These are phyloP conservation scores for Phylloporus scabripes DNA, from an alignment of 768 basidiomycete genomes.

Conservation along the genomic window DNA sequence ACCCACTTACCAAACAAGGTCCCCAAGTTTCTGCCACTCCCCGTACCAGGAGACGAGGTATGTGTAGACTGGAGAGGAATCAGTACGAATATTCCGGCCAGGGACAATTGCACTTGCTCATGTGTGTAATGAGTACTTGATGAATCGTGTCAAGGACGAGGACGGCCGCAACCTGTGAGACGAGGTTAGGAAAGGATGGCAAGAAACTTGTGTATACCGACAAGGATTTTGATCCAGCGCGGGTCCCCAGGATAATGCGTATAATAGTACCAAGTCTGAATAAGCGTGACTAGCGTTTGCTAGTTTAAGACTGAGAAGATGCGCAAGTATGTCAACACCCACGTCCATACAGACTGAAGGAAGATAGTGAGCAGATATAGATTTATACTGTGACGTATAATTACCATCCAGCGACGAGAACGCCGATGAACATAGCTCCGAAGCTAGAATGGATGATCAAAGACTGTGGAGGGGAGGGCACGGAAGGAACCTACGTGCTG, in stretches of 20 bases:
- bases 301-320: not conserved
- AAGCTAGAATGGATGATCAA: slow-evolving; percentile 29
- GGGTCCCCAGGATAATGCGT: slow-evolving; percentile 42
- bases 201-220: slow-evolving; percentile 20
- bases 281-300: slow-evolving; percentile 40
- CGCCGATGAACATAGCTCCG: slow-evolving; percentile 48
- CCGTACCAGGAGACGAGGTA: slow-evolving; percentile 43
- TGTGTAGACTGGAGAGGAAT: slow-evolving; percentile 37
- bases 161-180: slow-evolving; percentile 42
- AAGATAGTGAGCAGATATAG: slow-evolving; percentile 3
- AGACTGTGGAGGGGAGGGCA: not conserved
- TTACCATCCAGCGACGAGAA: slow-evolving; percentile 44
- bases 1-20: slow-evolving; percentile 39
- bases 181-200: not conserved
- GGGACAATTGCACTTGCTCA: slow-evolving; percentile 28
- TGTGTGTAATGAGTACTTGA: slow-evolving; percentile 50
- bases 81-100: not conserved
- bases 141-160: slow-evolving; percentile 49
- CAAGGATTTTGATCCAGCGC: slow-evolving; percentile 45
- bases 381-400: slow-evolving; percentile 16
- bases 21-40: slow-evolving; percentile 21
- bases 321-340: slow-evolving; percentile 2
- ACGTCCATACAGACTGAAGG: slow-evolving; percentile 48
- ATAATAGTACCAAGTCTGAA: slow-evolving; percentile 55
- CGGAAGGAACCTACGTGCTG: slow-evolving; percentile 29